Evolutionary conservation across 2,329 filamentous ascomycete species (phyloP).

Genomic region (Cadophora malorum): DNA sequence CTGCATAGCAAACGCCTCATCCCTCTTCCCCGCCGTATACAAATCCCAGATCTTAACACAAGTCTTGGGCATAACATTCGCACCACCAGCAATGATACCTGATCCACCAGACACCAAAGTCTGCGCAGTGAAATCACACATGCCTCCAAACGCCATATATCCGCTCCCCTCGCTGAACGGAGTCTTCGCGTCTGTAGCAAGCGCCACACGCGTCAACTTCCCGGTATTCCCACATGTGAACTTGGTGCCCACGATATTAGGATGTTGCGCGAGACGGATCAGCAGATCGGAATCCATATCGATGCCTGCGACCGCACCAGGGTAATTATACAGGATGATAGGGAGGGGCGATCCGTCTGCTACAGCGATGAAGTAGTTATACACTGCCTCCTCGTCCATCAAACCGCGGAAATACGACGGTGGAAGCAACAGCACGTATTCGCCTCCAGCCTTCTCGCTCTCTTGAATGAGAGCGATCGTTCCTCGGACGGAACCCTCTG

Average conservation of each 20-base stretch:
- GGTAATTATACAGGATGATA: constrained; percentile 91
- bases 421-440: constrained; percentile 80
- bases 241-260: constrained; percentile 87
- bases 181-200: constrained; percentile 74
- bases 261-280: constrained; percentile 78
- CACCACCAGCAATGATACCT: constrained; percentile 85
- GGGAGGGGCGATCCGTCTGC: constrained; percentile 78
- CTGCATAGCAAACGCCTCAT: constrained; percentile 78
- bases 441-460: constrained; percentile 72
- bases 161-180: constrained; percentile 63
- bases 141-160: constrained; percentile 88
- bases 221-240: constrained; percentile 93
- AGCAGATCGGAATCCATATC: constrained; percentile 90
- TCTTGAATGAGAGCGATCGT: constrained; percentile 78
- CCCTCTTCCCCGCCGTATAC: constrained; percentile 73
- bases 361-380: constrained; percentile 69
- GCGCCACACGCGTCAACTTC: constrained; percentile 83
- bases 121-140: constrained; percentile 87
- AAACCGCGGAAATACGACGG: constrained; percentile 84
- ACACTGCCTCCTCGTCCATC: constrained; percentile 73
- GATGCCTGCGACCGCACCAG: constrained; percentile 83
- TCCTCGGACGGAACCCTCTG: constrained; percentile 80
- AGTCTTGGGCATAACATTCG: constrained; percentile 84
- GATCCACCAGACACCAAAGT: constrained; percentile 79
- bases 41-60: constrained; percentile 82